These are phyloP conservation scores for Chalciporus sp. DNA, from an alignment of 1,284 basidiomycete species.

Conservation along the genomic window DNA sequence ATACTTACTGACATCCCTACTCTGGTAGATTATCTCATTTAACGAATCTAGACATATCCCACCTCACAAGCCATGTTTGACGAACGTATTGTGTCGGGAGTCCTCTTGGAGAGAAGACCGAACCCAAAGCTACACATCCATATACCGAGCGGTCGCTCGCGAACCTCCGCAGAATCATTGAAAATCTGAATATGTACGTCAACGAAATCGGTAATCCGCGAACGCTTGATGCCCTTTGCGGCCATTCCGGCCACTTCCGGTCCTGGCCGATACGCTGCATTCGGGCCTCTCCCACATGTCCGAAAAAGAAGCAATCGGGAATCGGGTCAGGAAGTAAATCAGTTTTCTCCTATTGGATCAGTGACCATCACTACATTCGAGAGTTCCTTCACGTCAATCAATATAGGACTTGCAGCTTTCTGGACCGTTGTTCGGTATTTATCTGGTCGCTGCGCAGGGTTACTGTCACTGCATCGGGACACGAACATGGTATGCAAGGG, in stretches of 20 bases:
- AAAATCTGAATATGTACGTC: background rate
- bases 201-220: background rate
- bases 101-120: background rate
- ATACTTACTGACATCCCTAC: background rate
- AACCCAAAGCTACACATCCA: background rate
- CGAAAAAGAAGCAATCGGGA: background rate
- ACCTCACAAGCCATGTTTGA: constrained; percentile 8
- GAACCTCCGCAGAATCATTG: background rate
- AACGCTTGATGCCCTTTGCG: background rate
- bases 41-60: constrained; percentile 7
- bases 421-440: background rate
- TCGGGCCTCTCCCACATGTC: background rate
- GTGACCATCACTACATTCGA: background rate
- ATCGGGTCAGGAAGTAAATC: background rate
- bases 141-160: background rate
- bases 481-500: background rate
- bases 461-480: background rate
- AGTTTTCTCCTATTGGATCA: background rate
- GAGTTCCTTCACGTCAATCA: background rate
- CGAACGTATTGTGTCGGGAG: background rate
- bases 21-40: background rate
- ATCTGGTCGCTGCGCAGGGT: background rate
- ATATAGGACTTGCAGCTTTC: background rate
- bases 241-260: background rate
- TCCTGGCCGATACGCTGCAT: background rate